A percentile compares a stretch with the other conserved stretches of the same genome.
These are phyloP conservation scores for Pleurotus giganteus DNA, from an alignment of 768 basidiomycete species.

Conservation along the genomic window DNA sequence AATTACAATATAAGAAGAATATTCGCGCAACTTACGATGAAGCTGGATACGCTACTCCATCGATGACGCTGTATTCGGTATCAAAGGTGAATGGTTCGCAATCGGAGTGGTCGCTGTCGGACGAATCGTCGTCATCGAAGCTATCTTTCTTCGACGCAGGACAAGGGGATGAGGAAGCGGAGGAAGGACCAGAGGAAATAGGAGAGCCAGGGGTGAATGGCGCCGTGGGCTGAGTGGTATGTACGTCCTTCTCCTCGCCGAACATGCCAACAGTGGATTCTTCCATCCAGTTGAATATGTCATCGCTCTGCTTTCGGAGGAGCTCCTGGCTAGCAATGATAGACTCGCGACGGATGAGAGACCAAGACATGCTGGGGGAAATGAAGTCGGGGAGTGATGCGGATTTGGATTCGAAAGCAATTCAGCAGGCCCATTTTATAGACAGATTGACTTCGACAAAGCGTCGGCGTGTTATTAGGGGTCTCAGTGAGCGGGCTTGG, in stretches of 20 bases:
- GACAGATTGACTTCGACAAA: conserved; percentile 4
- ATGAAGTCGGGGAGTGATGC: not conserved
- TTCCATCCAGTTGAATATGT: not conserved
- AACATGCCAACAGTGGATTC: not conserved
- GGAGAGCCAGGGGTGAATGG: not conserved
- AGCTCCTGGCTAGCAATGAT: not conserved
- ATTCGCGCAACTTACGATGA: not conserved
- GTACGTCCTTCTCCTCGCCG: not conserved
- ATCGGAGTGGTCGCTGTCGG: conserved; percentile 1
- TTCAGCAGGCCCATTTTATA: conserved; percentile 5
- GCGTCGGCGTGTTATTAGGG: conserved; percentile 9
- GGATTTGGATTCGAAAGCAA: not conserved
- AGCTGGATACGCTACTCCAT: not conserved
- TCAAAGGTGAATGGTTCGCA: not conserved
- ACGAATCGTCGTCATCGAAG: not conserved
- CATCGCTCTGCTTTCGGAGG: conserved; percentile 2
- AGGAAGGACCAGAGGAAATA: conserved; percentile 5
- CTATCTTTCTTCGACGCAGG: not conserved
- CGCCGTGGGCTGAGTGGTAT: not conserved
- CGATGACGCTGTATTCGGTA: conserved; percentile 2
- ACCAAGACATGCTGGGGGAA: not conserved
- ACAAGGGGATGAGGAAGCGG: not conserved
- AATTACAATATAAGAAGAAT: not conserved
- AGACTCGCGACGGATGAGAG: conserved; percentile 4
- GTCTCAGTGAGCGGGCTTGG: not conserved